Percentiles rank a stretch among this genome's conserved stretches.
Conservation (phyloP, 2,329 filamentous ascomycete species). For the Aspergillus tamarii region DNA sequence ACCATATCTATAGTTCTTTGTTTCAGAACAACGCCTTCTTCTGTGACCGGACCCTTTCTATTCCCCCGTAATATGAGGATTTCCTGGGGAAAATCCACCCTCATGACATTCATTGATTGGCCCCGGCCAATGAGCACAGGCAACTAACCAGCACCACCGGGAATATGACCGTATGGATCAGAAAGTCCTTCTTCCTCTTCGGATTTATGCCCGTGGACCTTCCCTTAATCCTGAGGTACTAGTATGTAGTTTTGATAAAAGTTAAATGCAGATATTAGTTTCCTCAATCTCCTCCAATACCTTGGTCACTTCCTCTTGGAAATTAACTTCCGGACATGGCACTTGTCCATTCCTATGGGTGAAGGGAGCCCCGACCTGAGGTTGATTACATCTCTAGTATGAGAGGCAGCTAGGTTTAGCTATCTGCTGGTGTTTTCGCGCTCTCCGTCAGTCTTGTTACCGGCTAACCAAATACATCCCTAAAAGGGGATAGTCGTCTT, state of each 20-base stretch:
- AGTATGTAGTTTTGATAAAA: slow-evolving; percentile 21
- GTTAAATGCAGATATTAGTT: neutral
- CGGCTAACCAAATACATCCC: neutral
- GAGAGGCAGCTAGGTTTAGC: neutral
- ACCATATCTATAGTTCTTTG: neutral
- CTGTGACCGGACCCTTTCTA: neutral
- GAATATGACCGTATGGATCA: slow-evolving; percentile 7
- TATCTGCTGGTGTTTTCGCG: neutral
- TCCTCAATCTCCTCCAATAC: neutral
- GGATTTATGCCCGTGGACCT: neutral
- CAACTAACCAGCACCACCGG: slow-evolving; percentile 17
- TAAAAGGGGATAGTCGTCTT: neutral
- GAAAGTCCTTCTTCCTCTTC: neutral
- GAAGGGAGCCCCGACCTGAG: neutral
- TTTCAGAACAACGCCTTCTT: too few relatives aligned
- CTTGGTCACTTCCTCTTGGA: neutral
- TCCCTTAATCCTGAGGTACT: neutral
- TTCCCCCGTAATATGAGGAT: neutral
- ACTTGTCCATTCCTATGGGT: neutral
- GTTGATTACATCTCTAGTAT: neutral
- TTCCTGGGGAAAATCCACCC: slow-evolving; percentile 9
- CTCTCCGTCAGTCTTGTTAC: neutral
- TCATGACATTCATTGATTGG: slow-evolving; percentile 12
- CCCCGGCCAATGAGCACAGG: slow-evolving; percentile 22
- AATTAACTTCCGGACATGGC: neutral